Conservation (phyloP, 805 yeast species). For the Candida maris region DNA sequence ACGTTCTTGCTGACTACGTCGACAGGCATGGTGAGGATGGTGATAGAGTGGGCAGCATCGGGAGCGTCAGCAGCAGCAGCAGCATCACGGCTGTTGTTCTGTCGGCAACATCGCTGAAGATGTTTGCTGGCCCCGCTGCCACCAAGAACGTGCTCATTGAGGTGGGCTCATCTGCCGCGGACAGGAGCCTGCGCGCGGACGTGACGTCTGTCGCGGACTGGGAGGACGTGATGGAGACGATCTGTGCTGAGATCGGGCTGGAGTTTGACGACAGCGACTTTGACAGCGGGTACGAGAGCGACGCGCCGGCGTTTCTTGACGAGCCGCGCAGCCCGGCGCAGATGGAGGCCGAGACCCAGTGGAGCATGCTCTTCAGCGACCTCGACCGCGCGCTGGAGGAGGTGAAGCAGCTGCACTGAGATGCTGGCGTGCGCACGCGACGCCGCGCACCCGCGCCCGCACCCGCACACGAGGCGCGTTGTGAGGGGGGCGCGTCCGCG, state of each 20-base stretch:
- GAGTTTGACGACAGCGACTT: constrained; percentile 35
- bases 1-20: constrained; percentile 2
- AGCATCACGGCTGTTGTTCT: constrained; percentile 23
- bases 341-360: constrained; percentile 2
- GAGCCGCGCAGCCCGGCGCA: constrained; percentile 1
- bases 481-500: too few relatives aligned
- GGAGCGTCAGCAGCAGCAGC: too few relatives aligned
- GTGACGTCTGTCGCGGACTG: constrained; percentile 27
- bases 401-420: too few relatives aligned
- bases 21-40: constrained; percentile 7
- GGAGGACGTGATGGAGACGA: constrained; percentile 36
- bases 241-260: constrained; percentile 28
- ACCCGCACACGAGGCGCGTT: too few relatives aligned
- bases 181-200: constrained; percentile 9
- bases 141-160: constrained; percentile 25
- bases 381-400: constrained; percentile 24
- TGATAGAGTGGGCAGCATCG: not conserved
- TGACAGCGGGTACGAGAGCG: constrained; percentile 18
- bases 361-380: constrained; percentile 20
- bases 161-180: constrained; percentile 21
- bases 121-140: constrained; percentile 16
- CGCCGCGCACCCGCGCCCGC: too few relatives aligned
- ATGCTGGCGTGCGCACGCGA: too few relatives aligned
- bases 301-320: constrained; percentile 4
- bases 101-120: constrained; percentile 22